Evolutionary conservation across 345 rosid species (phyloP), one percentile per base, ranked within the genome.

Genomic region (Salix viminalis): DNA sequence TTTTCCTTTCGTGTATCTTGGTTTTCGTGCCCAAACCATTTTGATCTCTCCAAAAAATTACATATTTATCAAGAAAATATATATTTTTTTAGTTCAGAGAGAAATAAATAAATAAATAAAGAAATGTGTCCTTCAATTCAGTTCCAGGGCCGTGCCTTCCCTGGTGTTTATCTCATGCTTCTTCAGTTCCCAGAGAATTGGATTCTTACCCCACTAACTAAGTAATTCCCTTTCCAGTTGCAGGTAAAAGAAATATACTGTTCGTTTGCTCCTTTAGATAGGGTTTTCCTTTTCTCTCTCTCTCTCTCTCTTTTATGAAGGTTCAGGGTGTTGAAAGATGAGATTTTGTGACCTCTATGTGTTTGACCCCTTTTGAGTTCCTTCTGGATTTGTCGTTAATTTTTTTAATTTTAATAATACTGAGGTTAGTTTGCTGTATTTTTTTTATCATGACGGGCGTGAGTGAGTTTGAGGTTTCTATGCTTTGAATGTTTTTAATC

Each of bases 71-170:
- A 34, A 34, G 37, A 34, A 34, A 34, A 4, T 4, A 32, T 4
- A 32, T 4, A 30, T 4, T 4, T 70, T 28, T 70, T 15, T 1
- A 13, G 14, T 10, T 24, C 11, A 69, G 30, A 52, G 23, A 52
- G 60, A 32, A 5, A 34, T 4, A 34, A 52, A 41, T 7, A 28
- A 2, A 28, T 2, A 41, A 54, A 54, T 19, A 21, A 54, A 7
- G 7, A 54, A 36, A 67, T 77, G 75, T 71, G 23, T 24, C 18
- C 64, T 70, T 24, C 58, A 19, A 13, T 30, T 69, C 79, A 58
- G 34, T 44, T 70, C 23, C 70, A 28, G 32, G 62, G 61, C 28
- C 26, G 34, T 65, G 62, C 42, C 37, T 48, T 70, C 32, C 77
- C n/a, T 66, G 71, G 16, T 46, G 34, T 62, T 48, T 19, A 28